Base-by-base conservation (phyloP, 169 alveolate species). In the Plasmodium falciparum region DNA sequence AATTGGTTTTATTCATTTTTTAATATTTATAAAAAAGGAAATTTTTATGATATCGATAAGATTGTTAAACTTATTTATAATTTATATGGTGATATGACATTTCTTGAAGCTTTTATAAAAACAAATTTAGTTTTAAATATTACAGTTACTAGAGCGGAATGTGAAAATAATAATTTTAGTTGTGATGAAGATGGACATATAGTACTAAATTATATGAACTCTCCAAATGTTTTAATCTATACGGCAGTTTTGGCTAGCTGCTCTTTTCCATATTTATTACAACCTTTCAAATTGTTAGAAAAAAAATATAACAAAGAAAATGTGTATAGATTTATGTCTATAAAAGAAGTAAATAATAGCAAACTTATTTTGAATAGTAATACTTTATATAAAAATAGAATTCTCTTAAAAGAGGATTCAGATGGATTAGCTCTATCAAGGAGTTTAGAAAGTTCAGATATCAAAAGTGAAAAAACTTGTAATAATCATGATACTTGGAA, bases 241-340 rank as follows among this genome's bases (percentile, higher is more conserved):
- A 90, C 95, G 12, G 97, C 97, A 24, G 95, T 94, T 62, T 90
- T 88, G 85, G 94, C 95, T 70, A 92, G 95, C 72, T 92, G 95
- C 74, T 92, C 97, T 11, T 91, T 94, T 29, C 97, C 97, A 1
- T 92, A 89, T 56, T 69, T 92, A 45, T 50, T 88, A 50, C 93
- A 89, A 15, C 95, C 95, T 5, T 71, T 92, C 50, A 88, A 86
- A 47, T 78, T 92, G 47, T 74, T 73, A 66, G 95, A 92, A 62
- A 92, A 88, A 71, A 73, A 78, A 58, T 74, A 80, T 71, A 63
- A 70, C 24, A 67, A 67, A n/a, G 89, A 76, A 66, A 91, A 78
- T 50, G 93, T 74, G 0, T 47, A 69, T 20, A 56, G 73, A 17
- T 59, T 78, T 61, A 73, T 86, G 62, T 74, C 90, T 2, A 43